phyloP scores from a whole-genome alignment of 106 monocot genomes.

The Ottelia alismoides region DNA sequence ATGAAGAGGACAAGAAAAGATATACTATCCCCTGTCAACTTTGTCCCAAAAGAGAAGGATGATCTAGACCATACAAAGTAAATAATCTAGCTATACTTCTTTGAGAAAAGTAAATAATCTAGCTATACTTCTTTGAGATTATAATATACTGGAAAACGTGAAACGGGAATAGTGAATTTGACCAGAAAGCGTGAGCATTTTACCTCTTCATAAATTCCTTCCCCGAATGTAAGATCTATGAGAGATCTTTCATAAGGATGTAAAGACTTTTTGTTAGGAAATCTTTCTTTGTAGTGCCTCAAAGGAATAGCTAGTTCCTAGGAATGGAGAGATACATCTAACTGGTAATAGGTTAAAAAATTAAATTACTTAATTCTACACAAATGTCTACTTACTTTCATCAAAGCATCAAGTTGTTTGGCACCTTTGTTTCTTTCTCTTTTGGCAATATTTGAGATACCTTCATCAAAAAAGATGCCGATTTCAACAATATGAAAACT shows the following conservation, averaged over 20 bases:
- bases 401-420: slow-evolving; percentile 94
- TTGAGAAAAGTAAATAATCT: too few species aligned
- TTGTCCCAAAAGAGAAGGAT: background rate
- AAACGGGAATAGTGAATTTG: too few species aligned
- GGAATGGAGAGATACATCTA: slow-evolving; percentile 1
- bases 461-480: too few species aligned
- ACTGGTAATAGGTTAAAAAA: too few species aligned
- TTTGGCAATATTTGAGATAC: slow-evolving; percentile 87
- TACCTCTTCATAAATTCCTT: slow-evolving; percentile 94
- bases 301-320: slow-evolving; percentile 95
- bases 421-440: slow-evolving; percentile 89
- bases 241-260: slow-evolving; percentile 98
- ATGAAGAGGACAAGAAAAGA: background rate
- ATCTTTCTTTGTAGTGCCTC: slow-evolving; percentile 65
- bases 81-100: background rate
- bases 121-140: too few species aligned
- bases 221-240: slow-evolving; percentile 82
- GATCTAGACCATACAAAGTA: background rate
- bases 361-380: too few species aligned
- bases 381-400: slow-evolving; percentile 96
- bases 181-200: background rate
- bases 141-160: too few species aligned
- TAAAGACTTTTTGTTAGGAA: slow-evolving; percentile 56
- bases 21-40: background rate
- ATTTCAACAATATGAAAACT: too few species aligned